Evolutionary conservation across 345 rosid genomes (phyloP).

Genomic region (Bruguiera parviflora): DNA sequence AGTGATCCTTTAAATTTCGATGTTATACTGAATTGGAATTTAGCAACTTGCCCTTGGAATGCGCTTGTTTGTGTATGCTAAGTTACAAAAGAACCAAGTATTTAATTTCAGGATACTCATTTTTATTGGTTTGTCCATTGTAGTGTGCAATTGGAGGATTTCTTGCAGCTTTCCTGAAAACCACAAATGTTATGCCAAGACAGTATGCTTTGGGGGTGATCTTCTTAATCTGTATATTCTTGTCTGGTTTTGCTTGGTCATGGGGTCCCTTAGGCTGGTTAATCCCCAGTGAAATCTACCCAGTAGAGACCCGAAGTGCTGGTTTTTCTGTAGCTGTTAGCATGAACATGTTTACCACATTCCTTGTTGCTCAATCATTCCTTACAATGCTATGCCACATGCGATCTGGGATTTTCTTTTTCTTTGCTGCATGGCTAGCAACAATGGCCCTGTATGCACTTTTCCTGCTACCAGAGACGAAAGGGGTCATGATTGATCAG

Average conservation of each 20-base stretch:
- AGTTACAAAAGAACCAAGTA: too few species aligned
- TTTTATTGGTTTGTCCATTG: not conserved
- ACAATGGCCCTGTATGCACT: slow-evolving; percentile 28
- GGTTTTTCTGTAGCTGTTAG: slow-evolving; percentile 55
- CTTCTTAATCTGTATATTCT: slow-evolving; percentile 39
- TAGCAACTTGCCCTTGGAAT: too few species aligned
- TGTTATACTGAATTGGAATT: too few species aligned
- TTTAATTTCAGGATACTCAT: not conserved
- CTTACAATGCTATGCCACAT: slow-evolving; percentile 47
- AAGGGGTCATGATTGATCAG: slow-evolving; percentile 55
- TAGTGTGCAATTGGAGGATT: slow-evolving; percentile 39
- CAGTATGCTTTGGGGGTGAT: slow-evolving; percentile 35
- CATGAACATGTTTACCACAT: slow-evolving; percentile 51
- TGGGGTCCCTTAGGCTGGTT: slow-evolving; percentile 79
- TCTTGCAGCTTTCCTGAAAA: slow-evolving; percentile 26
- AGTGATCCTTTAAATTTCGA: not conserved
- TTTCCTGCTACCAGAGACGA: slow-evolving; percentile 57
- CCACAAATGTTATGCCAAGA: slow-evolving; percentile 20
- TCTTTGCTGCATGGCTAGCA: slow-evolving; percentile 46
- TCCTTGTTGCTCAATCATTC: slow-evolving; percentile 56
- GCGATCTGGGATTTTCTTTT: slow-evolving; percentile 50
- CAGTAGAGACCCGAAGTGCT: slow-evolving; percentile 49
- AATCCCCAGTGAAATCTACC: slow-evolving; percentile 61
- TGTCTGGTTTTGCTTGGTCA: slow-evolving; percentile 70
- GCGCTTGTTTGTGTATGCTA: not conserved